Evolutionary conservation across 1,284 basidiomycete species (phyloP), one percentile per base, ranked within the genome.

Genomic region (Fomitopsis schrenkii): DNA sequence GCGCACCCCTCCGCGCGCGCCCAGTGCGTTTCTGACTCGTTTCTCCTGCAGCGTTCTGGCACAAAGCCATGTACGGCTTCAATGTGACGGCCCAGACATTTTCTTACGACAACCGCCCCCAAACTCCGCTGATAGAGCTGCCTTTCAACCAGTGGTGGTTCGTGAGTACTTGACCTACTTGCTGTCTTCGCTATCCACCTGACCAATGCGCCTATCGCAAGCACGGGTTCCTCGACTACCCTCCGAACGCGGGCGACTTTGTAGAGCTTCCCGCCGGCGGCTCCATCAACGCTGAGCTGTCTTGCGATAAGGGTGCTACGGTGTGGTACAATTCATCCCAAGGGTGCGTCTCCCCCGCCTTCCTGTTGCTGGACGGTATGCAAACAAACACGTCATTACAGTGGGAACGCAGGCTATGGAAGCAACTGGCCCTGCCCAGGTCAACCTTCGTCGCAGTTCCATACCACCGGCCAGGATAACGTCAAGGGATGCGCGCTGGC

Each of bases 131-230:
- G 8, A 76, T 75, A 48, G 68, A 83, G 67, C 74, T 80, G 67
- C 67, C 80, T 2, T 90, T 89, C 70, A 65, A 80, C 26, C 69
- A 87, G 63, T 91, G 88, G 89, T 91, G 88, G 88, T 86, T 90
- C 74, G 68, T 71, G 60, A 67, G 71, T 67, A 50, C 36, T n/a
- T 12, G n/a, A 28, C 14, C 38, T 12, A 36, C 40, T 41, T 22
- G 33, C 28, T 48, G 35, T 26, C 15, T 7, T 22, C 9, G 41
- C 6, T 14, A 12, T 38, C 48, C 9, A 22, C 5, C 30, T 55
- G 17, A 52, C 54, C 3, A 10, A 30, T 30, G 28, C 17, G 19
- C 35, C 9, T 26, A 22, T 10, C 19, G 5, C n/a, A 35, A 62
- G 61, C 86, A 88, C 67, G 80, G 81, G 33, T 81, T 84, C 70